A percentile compares a stretch with the other conserved stretches of the same genome.
Evolutionary conservation across 768 basidiomycete genomes (phyloP).

Genomic region (Boletus sp.): DNA sequence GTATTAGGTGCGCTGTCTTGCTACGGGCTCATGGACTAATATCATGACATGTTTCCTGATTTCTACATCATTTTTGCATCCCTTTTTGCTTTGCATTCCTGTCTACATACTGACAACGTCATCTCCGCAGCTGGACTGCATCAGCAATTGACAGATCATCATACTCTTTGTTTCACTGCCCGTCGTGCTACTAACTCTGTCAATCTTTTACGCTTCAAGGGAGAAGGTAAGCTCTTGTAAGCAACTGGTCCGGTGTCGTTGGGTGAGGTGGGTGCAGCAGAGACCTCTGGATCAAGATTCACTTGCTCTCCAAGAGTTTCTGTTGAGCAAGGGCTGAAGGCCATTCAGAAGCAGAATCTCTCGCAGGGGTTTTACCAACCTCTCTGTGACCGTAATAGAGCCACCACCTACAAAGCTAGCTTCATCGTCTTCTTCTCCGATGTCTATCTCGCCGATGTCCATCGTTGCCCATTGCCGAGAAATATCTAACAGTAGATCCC

Average conservation of each 20-base stretch:
- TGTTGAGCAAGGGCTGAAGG: conserved; percentile 1
- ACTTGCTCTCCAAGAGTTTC: neutral
- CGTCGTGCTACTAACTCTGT: conserved; percentile 11
- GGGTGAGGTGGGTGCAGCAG: neutral
- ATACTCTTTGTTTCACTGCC: conserved; percentile 7
- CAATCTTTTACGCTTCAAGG: conserved; percentile 20
- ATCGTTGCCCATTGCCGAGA: conserved; percentile 17
- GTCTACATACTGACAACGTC: conserved; percentile 22
- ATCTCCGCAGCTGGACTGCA: conserved; percentile 19
- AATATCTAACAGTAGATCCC: conserved; percentile 17
- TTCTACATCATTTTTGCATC: conserved; percentile 18
- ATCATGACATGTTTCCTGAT: conserved; percentile 28
- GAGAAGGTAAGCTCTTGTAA: conserved; percentile 22
- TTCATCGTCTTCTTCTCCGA: conserved; percentile 5
- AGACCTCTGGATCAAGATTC: conserved; percentile 4
- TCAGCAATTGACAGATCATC: conserved; percentile 11
- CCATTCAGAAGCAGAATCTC: conserved; percentile 5
- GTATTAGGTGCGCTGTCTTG: conserved; percentile 61
- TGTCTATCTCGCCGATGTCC: conserved; percentile 9
- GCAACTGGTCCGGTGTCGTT: conserved; percentile 1
- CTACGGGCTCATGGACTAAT: conserved; percentile 48
- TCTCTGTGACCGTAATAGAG: conserved; percentile 3
- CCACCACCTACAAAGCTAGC: conserved; percentile 1
- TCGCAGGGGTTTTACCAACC: conserved; percentile 6
- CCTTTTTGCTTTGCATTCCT: conserved; percentile 17